These are phyloP conservation scores for Scenedesmus sp. DNA, from an alignment of 163 green algal genomes.

Conservation along the genomic window DNA sequence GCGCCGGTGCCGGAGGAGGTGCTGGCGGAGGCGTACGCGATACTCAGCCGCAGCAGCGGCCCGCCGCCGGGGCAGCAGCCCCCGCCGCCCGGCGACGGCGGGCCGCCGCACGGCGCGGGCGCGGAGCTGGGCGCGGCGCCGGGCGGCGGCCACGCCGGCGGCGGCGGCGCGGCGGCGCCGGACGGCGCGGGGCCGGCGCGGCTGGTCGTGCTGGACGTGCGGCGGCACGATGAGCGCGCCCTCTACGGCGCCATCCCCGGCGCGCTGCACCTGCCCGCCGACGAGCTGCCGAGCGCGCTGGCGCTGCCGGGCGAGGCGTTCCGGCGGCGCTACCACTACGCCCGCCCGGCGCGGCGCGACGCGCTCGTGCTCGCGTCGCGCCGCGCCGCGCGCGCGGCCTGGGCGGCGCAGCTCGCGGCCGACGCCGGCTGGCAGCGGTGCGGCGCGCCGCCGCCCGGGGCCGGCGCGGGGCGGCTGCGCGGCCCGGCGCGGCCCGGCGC, in stretches of 20 bases:
- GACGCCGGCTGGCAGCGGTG: constrained; percentile 30
- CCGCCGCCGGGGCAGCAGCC: neutral
- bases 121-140: neutral
- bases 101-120: neutral
- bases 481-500: too few species aligned
- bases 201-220: constrained; percentile 66
- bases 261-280: constrained; percentile 54
- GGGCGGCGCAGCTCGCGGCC: constrained; percentile 4
- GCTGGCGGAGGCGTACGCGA: neutral
- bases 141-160: neutral
- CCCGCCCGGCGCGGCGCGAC: neutral
- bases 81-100: neutral
- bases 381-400: neutral
- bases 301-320: neutral
- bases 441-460: too few species aligned
- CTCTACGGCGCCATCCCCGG: constrained; percentile 79
- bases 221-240: constrained; percentile 74
- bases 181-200: too few species aligned
- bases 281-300: constrained; percentile 40
- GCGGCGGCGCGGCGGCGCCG: neutral
- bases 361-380: constrained; percentile 30
- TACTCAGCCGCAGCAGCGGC: constrained; percentile 8
- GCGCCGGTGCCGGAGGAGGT: neutral
- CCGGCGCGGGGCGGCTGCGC: too few species aligned
- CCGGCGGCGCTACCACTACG: constrained; percentile 32